A percentile compares a stretch with the other conserved stretches of the same genome.
phyloP scores from a whole-genome alignment of 140 eudicot species.

The Flaveria floridana region DNA sequence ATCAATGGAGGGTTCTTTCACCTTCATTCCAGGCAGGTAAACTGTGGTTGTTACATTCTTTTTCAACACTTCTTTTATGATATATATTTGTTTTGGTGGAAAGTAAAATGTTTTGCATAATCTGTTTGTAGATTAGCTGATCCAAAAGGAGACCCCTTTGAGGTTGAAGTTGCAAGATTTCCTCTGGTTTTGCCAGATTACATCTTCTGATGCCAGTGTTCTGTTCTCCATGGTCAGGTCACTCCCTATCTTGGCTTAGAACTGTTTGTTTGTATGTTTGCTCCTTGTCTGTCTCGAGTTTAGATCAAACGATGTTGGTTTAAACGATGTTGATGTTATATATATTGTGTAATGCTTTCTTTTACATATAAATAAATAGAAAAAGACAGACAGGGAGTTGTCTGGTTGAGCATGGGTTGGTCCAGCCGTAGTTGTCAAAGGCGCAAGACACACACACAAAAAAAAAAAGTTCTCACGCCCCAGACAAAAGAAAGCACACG shows the following conservation, averaged over 20 bases:
- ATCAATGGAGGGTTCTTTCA: slow-evolving; percentile 81
- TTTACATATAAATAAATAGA: slow-evolving; percentile 6
- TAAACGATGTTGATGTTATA: background rate
- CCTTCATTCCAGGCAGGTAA: slow-evolving; percentile 85
- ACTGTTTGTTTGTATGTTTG: slow-evolving; percentile 14
- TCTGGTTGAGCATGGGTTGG: too few relatives aligned
- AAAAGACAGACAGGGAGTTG: background rate
- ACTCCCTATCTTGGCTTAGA: background rate
- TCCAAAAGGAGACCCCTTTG: slow-evolving; percentile 62
- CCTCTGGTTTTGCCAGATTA: slow-evolving; percentile 70
- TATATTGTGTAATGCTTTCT: background rate
- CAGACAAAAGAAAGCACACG: too few relatives aligned
- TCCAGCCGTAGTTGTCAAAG: too few relatives aligned
- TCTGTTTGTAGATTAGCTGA: slow-evolving; percentile 53
- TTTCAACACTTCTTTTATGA: background rate
- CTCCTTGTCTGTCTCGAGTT: background rate
- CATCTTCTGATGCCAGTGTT: slow-evolving; percentile 57
- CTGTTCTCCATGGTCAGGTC: background rate
- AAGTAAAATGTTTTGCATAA: background rate
- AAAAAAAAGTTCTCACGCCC: too few relatives aligned
- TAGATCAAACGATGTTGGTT: background rate
- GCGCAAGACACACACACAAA: too few relatives aligned
- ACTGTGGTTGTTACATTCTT: background rate
- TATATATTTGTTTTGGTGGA: background rate
- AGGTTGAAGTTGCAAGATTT: slow-evolving; percentile 64